phyloP scores from a whole-genome alignment of 164 flowering plant genomes.

The Sedum album region DNA sequence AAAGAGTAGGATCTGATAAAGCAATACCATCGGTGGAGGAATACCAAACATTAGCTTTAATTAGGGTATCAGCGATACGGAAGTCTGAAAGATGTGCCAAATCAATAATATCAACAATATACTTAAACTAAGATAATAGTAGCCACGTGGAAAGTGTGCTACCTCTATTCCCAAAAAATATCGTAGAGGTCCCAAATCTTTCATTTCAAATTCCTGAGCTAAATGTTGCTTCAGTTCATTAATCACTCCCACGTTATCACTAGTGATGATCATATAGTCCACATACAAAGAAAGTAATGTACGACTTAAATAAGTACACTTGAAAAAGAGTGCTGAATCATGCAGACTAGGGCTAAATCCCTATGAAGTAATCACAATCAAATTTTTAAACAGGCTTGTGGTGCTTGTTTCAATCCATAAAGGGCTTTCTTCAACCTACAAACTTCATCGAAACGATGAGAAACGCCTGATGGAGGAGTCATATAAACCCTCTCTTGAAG shows the following conservation, averaged over 20 bases:
- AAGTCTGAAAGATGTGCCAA: background rate
- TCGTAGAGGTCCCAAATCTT: background rate
- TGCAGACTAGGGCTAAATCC: background rate
- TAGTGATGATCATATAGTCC: background rate
- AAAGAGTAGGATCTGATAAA: background rate
- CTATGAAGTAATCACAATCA: background rate
- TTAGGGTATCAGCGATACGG: background rate
- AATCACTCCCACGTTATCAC: background rate
- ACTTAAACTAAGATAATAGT: background rate
- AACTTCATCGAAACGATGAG: too few species aligned
- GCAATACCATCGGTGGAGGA: background rate
- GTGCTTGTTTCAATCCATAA: too few species aligned
- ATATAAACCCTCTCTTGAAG: too few species aligned
- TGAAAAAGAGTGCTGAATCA: background rate
- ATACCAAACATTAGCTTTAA: background rate
- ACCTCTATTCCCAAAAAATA: background rate
- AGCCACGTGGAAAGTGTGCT: background rate
- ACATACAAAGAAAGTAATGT: background rate
- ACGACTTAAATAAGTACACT: background rate
- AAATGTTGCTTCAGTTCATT: background rate
- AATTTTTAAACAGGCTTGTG: background rate
- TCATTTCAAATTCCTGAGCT: background rate
- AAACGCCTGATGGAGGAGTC: too few species aligned
- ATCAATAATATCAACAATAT: too few species aligned
- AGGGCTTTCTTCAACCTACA: too few species aligned